A percentile compares a stretch with the other conserved stretches of the same genome.
Evolutionary conservation across 2,329 filamentous ascomycete genomes (phyloP).

Genomic region (Curvularia lunata): DNA sequence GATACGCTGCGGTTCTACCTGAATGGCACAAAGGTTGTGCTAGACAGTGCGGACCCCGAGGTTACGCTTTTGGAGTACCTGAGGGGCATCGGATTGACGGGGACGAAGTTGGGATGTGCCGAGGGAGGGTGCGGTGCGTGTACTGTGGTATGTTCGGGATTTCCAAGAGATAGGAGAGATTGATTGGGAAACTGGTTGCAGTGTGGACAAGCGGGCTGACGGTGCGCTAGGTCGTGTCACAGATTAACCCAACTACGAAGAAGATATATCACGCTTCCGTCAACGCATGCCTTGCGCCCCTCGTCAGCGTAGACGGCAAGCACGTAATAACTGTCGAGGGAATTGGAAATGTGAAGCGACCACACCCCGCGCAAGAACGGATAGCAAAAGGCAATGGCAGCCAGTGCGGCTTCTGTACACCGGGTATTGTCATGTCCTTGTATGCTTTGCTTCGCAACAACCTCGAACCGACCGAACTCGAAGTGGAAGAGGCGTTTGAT

Average conservation of each 20-base stretch:
- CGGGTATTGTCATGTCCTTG: conserved; percentile 95
- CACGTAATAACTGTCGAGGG: conserved; percentile 98
- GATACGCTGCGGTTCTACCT: conserved; percentile 92
- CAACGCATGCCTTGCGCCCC: conserved; percentile 91
- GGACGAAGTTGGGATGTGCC: conserved; percentile 94
- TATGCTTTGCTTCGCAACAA: conserved; percentile 93
- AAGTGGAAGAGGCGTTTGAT: conserved; percentile 95
- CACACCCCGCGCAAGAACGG: conserved; percentile 88
- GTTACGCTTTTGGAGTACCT: conserved; percentile 92
- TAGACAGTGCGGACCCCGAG: conserved; percentile 90
- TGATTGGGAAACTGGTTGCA: background rate
- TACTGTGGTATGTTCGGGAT: conserved; percentile 69
- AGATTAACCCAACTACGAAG: conserved; percentile 90
- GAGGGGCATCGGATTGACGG: conserved; percentile 88
- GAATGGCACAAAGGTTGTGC: conserved; percentile 86
- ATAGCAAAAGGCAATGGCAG: conserved; percentile 91
- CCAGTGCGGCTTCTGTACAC: conserved; percentile 95
- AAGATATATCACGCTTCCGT: conserved; percentile 95
- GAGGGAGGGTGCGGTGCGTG: conserved; percentile 97
- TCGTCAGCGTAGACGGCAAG: conserved; percentile 94
- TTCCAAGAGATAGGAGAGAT: background rate
- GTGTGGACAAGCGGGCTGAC: conserved; percentile 9
- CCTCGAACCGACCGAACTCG: conserved; percentile 74
- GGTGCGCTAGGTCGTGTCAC: conserved; percentile 71
- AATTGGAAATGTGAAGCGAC: conserved; percentile 84